A percentile compares a stretch with the other conserved stretches of the same genome.
phyloP scores from a whole-genome alignment of 2,329 filamentous ascomycete genomes.

The Colletotrichum orbiculare region DNA sequence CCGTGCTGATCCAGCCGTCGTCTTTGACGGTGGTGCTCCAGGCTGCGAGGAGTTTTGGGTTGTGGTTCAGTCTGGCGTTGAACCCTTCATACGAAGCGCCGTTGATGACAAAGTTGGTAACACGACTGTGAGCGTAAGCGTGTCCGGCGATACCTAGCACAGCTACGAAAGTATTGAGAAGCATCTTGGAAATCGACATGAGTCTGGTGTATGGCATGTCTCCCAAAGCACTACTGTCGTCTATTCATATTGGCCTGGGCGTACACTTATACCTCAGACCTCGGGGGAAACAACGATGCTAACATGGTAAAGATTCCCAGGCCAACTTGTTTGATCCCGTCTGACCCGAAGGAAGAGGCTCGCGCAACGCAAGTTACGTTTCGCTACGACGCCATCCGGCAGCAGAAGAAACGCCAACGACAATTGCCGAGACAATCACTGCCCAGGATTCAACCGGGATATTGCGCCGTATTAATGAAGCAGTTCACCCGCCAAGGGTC shows the following conservation, averaged over 20 bases:
- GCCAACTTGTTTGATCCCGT: background rate
- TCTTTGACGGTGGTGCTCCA: conserved; percentile 64
- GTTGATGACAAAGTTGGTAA: conserved; percentile 52
- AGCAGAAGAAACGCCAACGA: background rate
- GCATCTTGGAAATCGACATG: background rate
- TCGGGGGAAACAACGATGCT: background rate
- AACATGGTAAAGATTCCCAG: background rate
- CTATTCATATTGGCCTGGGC: rapidly evolving
- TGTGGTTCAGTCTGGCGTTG: conserved; percentile 41
- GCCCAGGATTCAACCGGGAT: conserved; percentile 1
- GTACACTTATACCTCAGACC: background rate
- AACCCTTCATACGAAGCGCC: conserved; percentile 58
- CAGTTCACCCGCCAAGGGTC: background rate
- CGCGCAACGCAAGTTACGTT: background rate
- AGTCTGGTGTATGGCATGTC: background rate
- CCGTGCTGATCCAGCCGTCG: conserved; percentile 62
- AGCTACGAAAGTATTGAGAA: too few species aligned
- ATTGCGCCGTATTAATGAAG: conserved; percentile 13
- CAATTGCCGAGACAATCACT: background rate
- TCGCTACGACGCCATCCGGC: background rate
- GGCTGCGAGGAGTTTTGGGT: conserved; percentile 52
- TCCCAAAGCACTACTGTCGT: too few species aligned
- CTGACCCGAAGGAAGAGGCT: background rate
- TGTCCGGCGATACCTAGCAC: background rate
- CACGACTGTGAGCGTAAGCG: conserved; percentile 43